These are phyloP conservation scores for Colletotrichum sp. DNA, from an alignment of 2,329 filamentous ascomycete species.

Conservation along the genomic window DNA sequence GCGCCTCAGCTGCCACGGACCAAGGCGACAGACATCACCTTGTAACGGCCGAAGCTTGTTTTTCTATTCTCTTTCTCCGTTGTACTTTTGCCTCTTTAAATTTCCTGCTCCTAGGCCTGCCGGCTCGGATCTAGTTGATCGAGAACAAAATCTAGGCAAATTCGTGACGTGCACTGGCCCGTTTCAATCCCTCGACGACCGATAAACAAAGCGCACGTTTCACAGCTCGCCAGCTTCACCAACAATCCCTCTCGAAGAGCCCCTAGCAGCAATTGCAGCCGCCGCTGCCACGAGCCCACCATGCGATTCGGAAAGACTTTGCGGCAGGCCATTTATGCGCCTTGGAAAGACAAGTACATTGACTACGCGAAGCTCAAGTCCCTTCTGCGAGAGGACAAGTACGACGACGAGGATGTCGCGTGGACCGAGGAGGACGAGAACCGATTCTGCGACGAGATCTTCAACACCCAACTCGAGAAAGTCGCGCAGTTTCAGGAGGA, in stretches of 20 bases:
- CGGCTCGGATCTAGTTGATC: background rate
- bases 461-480: constrained; percentile 95
- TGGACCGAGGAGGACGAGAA: constrained; percentile 97
- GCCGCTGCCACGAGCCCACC: constrained; percentile 25
- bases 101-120: background rate
- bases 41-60: constrained; percentile 15
- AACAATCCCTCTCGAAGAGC: background rate
- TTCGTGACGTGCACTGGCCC: background rate
- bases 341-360: constrained; percentile 94
- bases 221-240: background rate
- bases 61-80: background rate
- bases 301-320: constrained; percentile 97
- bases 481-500: constrained; percentile 88
- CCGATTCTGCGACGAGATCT: constrained; percentile 90
- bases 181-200: background rate
- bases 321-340: constrained; percentile 77
- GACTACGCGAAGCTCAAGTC: constrained; percentile 94
- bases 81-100: background rate
- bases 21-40: background rate
- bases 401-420: constrained; percentile 63
- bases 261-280: background rate
- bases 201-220: background rate
- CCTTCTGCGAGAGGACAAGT: constrained; percentile 78
- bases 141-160: background rate
- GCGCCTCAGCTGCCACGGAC: constrained; percentile 2